Evolutionary conservation across 2,329 filamentous ascomycete genomes (phyloP).

Genomic region (Mollisia scopiformis): DNA sequence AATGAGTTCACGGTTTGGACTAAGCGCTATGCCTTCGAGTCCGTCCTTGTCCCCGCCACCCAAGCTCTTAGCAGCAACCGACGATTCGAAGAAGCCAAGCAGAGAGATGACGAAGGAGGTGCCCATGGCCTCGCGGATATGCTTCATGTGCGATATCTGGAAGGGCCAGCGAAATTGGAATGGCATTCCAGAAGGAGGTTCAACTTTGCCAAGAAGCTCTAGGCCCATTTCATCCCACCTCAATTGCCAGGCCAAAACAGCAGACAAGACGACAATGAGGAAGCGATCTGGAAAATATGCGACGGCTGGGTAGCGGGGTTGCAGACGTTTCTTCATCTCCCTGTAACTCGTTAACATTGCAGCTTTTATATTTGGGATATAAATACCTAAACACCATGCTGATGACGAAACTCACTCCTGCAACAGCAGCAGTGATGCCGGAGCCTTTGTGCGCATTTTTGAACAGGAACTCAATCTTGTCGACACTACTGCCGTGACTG

Average conservation of each 20-base stretch:
- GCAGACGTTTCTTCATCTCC: constrained; percentile 78
- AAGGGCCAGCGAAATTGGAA: constrained; percentile 91
- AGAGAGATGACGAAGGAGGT: constrained; percentile 93
- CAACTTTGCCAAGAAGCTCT: constrained; percentile 80
- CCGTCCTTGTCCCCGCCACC: constrained; percentile 64
- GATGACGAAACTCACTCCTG: constrained; percentile 77
- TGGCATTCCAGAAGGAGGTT: constrained; percentile 68
- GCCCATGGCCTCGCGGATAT: constrained; percentile 84
- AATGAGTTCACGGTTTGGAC: constrained; percentile 90
- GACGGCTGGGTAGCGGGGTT: constrained; percentile 77
- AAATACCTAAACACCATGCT: constrained; percentile 87
- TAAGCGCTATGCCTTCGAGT: constrained; percentile 80
- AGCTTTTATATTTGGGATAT: not conserved
- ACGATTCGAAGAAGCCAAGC: constrained; percentile 98
- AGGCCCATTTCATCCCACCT: constrained; percentile 81
- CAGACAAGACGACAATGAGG: constrained; percentile 82
- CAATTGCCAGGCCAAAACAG: constrained; percentile 75
- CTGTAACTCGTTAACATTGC: constrained; percentile 46
- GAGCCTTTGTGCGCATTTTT: constrained; percentile 69
- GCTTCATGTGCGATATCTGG: constrained; percentile 71
- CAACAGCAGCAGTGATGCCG: constrained; percentile 74
- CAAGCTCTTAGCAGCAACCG: constrained; percentile 91
- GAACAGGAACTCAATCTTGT: constrained; percentile 82
- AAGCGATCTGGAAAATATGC: constrained; percentile 94
- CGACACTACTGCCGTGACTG: constrained; percentile 81